Evolutionary conservation across 257 asterid species (phyloP), one percentile per base, ranked within the genome.

Genomic region (Solanum megistacrolobum): DNA sequence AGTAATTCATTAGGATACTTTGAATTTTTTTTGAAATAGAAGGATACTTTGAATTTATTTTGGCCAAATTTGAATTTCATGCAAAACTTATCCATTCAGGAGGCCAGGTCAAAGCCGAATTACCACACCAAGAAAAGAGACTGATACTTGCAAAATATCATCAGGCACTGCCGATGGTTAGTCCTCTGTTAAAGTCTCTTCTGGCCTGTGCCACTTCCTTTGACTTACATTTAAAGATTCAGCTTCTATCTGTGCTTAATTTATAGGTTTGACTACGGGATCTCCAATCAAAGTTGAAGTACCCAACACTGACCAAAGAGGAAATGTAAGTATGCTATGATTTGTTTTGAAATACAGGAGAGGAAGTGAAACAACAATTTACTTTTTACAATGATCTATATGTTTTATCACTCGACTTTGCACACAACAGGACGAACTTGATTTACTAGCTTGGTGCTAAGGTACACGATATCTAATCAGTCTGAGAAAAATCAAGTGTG

Each of bases 101-200:
- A 94, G 99, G 92, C 99, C 99, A 84, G 99, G 99, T 86, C 99
- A 97, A 93, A 97, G 99, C 91, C 91, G 98, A 91, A 97, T 97
- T 88, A 97, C 99, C 89, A 95, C 99, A 78, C 98, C 98, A 21
- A 96, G 99, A 89, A 97, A 97, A 91, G 99, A 97, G 93, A 96
- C 99, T 2, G 99, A 96, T 89, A 92, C 98, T 10, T 97, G 99
- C 89, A 91, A 90, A 89, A 97, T 97, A 89, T 89, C 96, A 88
- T 97, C 98, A 25, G 99, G 99, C 84, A 83, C 90, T 89, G 96
- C 98, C 60, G 98, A 96, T 29, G 99, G 99, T 94, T 65, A 52
- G 92, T 79, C 89, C 41, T 68, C 86, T 84, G 32, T 60, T 23
- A 58, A 43, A 84, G 81, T 73, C 75, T 83, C 62, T 85, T 69